Conservation (phyloP, 73 alveolate genomes). For the Effrenium voratum region DNA sequence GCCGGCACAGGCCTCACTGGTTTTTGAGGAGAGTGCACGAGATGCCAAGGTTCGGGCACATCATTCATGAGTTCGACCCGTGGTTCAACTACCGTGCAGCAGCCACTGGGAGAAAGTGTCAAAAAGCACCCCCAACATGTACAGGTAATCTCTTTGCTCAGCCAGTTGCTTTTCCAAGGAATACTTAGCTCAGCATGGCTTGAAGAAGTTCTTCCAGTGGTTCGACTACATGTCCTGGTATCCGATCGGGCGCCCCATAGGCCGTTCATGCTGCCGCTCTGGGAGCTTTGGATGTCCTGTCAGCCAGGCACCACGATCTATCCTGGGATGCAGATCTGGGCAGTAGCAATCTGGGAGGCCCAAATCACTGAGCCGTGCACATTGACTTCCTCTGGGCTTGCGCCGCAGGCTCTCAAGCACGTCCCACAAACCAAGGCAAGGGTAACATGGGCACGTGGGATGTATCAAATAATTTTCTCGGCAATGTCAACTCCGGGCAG, state of each 20-base stretch:
- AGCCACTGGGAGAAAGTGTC: conserved; percentile 40
- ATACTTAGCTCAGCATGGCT: conserved; percentile 89
- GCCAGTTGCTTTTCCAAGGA: neutral
- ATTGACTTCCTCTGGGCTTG: neutral
- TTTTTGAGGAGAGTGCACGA: neutral
- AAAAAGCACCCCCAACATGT: neutral
- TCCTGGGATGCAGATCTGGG: conserved; percentile 94
- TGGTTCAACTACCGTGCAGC: conserved; percentile 95
- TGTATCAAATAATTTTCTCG: neutral
- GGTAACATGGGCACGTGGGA: neutral
- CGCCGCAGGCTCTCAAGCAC: conserved; percentile 43
- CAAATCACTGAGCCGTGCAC: neutral
- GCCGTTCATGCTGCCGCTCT: neutral
- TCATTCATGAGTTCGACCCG: conserved; percentile 94
- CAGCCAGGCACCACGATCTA: conserved; percentile 81
- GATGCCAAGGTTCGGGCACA: conserved; percentile 44
- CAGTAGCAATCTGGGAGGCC: conserved; percentile 82
- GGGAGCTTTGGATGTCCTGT: neutral
- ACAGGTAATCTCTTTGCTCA: neutral
- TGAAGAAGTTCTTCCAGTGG: conserved; percentile 91
- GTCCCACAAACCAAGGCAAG: conserved; percentile 64
- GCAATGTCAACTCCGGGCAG: too few species aligned
- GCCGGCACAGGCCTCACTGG: neutral
- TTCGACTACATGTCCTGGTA: conserved; percentile 94
- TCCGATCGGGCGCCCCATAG: conserved; percentile 90